Evolutionary conservation across 352 stramenopile genomes (phyloP).

Genomic region (Phytophthora crassamura): DNA sequence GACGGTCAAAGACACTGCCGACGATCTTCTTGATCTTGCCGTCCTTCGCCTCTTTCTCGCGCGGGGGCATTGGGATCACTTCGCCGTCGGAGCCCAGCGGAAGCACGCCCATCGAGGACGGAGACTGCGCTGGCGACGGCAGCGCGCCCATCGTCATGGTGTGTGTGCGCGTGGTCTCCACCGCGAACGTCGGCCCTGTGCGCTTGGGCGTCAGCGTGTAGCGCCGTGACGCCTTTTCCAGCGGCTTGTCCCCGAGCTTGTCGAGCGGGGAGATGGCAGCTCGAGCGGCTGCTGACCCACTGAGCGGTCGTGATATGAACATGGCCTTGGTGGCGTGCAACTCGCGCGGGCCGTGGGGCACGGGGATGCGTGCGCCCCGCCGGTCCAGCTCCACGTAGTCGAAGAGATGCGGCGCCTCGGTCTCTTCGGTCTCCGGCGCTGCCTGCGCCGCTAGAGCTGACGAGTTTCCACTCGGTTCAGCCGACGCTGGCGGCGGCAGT

Average conservation of each 20-base stretch:
- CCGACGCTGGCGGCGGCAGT: conserved; percentile 1
- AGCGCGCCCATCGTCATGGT: conserved; percentile 44
- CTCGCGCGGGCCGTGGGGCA: conserved; percentile 64
- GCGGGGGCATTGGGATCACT: conserved; percentile 28
- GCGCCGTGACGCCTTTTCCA: conserved; percentile 35
- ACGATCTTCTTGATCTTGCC: conserved; percentile 87
- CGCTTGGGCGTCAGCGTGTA: conserved; percentile 50
- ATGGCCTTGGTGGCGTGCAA: conserved; percentile 74
- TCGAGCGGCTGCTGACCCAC: conserved; percentile 24
- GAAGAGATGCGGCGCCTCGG: conserved; percentile 56
- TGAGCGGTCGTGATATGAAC: conserved; percentile 66
- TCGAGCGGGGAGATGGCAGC: conserved; percentile 20
- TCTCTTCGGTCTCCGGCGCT: conserved; percentile 25
- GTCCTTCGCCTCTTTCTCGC: conserved; percentile 47
- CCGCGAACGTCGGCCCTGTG: conserved; percentile 34
- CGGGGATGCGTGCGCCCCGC: conserved; percentile 33
- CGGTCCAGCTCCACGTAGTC: conserved; percentile 64
- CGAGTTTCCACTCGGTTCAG: conserved; percentile 16
- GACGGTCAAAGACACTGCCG: conserved; percentile 69
- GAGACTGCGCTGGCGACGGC: conserved; percentile 40
- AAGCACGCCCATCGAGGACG: conserved; percentile 26
- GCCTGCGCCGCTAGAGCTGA: neutral
- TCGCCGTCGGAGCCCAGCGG: conserved; percentile 31
- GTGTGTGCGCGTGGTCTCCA: conserved; percentile 41
- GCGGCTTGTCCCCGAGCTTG: conserved; percentile 24